phyloP scores from a whole-genome alignment of 805 yeast genomes.

The Kazachstania taianensis region DNA sequence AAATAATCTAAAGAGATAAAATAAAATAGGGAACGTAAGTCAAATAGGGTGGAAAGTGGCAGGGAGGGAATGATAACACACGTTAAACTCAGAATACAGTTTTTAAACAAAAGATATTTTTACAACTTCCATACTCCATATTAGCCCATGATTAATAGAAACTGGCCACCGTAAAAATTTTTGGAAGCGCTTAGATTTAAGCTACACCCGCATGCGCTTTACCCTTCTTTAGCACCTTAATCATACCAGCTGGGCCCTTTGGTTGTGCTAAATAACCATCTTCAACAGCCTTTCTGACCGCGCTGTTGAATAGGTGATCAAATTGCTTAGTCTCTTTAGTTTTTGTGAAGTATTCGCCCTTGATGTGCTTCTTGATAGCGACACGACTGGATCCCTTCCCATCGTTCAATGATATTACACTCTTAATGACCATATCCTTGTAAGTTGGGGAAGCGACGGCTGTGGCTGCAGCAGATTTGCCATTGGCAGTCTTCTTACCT shows the following conservation, averaged over 20 bases:
- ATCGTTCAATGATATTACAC: conserved; percentile 62
- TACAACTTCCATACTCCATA: too few species aligned
- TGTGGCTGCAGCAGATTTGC: conserved; percentile 1
- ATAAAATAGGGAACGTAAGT: too few species aligned
- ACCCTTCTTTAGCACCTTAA: conserved; percentile 20
- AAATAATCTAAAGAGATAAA: too few species aligned
- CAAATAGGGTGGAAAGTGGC: too few species aligned
- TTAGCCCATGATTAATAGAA: too few species aligned
- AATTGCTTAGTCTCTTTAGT: conserved; percentile 50
- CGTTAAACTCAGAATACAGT: too few species aligned
- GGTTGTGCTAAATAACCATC: conserved; percentile 74
- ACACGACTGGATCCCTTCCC: conserved; percentile 80
- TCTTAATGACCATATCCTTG: conserved; percentile 36
- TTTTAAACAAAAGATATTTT: too few species aligned
- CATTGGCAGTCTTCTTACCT: conserved; percentile 4
- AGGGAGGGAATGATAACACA: too few species aligned
- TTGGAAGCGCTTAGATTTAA: background rate
- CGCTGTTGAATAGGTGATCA: conserved; percentile 57
- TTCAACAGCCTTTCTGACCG: conserved; percentile 73
- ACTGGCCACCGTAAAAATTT: background rate
- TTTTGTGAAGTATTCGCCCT: conserved; percentile 39
- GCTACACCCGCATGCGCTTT: conserved; percentile 16
- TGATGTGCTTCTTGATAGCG: conserved; percentile 76
- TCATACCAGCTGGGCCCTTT: conserved; percentile 54
- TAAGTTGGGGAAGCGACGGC: conserved; percentile 12